phyloP scores from a whole-genome alignment of 306 rosid genomes.

The Quercus suber region DNA sequence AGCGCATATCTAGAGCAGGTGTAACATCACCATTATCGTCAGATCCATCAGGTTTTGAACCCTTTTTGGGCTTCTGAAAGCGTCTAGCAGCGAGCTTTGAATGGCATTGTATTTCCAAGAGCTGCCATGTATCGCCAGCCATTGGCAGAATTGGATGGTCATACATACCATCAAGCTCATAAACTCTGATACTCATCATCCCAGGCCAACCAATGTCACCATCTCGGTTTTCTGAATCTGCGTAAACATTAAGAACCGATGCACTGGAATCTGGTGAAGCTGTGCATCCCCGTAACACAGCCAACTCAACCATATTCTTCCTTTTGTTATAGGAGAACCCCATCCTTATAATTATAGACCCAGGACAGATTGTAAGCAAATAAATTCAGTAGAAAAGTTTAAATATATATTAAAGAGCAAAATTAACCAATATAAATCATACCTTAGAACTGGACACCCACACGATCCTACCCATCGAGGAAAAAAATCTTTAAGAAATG shows the following conservation, averaged over 20 bases:
- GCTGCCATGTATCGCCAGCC: slow-evolving; percentile 92
- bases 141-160: slow-evolving; percentile 98
- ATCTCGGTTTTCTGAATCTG: slow-evolving; percentile 75
- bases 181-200: slow-evolving; percentile 95
- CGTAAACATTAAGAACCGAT: slow-evolving; percentile 45
- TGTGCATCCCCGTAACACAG: slow-evolving; percentile 90
- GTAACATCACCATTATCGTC: slow-evolving; percentile 79
- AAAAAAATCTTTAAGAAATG: slow-evolving; percentile 95
- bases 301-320: slow-evolving; percentile 93
- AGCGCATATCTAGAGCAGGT: slow-evolving; percentile 72
- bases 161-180: slow-evolving; percentile 94
- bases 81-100: slow-evolving; percentile 93
- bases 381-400: slow-evolving; percentile 14
- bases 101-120: slow-evolving; percentile 91
- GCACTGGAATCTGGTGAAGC: slow-evolving; percentile 51
- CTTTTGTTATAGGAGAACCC: slow-evolving; percentile 94
- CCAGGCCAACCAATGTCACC: slow-evolving; percentile 95
- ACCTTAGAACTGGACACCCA: slow-evolving; percentile 95
- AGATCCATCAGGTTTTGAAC: slow-evolving; percentile 82
- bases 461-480: slow-evolving; percentile 96
- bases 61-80: slow-evolving; percentile 83
- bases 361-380: slow-evolving; percentile 29
- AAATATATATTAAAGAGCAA: slow-evolving; percentile 16
- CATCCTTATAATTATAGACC: slow-evolving; percentile 51
- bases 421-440: slow-evolving; percentile 17